A percentile compares a stretch with the other conserved stretches of the same genome.
Conservation (phyloP, 1,284 basidiomycete species). For the Vanrija humicola region DNA sequence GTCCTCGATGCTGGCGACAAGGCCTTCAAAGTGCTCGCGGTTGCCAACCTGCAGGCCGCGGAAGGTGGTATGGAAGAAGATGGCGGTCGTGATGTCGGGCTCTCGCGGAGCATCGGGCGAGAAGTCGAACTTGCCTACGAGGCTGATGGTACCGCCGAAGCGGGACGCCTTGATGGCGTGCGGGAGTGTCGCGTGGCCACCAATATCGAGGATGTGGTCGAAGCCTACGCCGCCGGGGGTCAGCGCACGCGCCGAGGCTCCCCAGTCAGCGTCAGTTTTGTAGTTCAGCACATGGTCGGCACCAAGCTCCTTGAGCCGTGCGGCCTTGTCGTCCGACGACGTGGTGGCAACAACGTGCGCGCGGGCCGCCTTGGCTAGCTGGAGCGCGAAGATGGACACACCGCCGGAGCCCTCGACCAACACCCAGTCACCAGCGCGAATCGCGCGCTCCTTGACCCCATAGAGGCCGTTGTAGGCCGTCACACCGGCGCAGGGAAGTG, state of each 20-base stretch:
- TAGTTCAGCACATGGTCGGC: conserved; percentile 35
- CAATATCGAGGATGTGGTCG: conserved; percentile 60
- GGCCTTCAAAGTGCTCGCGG: conserved; percentile 43
- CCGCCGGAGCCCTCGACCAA: conserved; percentile 49
- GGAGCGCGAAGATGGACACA: conserved; percentile 46
- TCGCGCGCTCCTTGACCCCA: conserved; percentile 27
- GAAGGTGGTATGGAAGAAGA: conserved; percentile 5
- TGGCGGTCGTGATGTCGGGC: neutral
- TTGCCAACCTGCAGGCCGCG: conserved; percentile 30
- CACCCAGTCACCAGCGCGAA: conserved; percentile 46
- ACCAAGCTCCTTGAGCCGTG: conserved; percentile 33
- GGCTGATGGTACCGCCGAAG: conserved; percentile 53
- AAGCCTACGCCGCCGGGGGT: conserved; percentile 51
- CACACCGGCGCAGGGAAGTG: conserved; percentile 47
- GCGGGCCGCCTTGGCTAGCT: conserved; percentile 43
- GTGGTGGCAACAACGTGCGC: conserved; percentile 47
- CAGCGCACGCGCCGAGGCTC: conserved; percentile 32
- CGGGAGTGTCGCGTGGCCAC: conserved; percentile 55
- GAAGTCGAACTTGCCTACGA: conserved; percentile 50
- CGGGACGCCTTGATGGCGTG: conserved; percentile 52
- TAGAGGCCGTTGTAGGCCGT: conserved; percentile 50
- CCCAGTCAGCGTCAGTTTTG: conserved; percentile 39
- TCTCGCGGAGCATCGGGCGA: conserved; percentile 30
- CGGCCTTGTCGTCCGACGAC: conserved; percentile 42
- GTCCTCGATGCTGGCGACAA: conserved; percentile 44